phyloP scores from a whole-genome alignment of 805 yeast species.

The Zygoascus tannicola region DNA sequence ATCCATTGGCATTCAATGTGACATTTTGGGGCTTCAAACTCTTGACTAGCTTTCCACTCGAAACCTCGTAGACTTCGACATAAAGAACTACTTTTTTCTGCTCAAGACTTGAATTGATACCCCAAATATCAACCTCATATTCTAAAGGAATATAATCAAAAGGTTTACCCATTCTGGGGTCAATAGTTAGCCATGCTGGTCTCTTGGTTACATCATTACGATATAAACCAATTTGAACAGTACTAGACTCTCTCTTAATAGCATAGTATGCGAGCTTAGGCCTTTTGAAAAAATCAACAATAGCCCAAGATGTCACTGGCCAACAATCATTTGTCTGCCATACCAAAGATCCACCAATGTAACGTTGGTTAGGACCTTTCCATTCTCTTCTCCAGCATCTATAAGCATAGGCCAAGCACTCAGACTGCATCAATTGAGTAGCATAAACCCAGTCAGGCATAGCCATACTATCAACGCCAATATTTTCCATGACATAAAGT shows the following conservation, averaged over 20 bases:
- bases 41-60: slow-evolving; percentile 27
- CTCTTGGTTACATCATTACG: slow-evolving; percentile 18
- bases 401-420: slow-evolving; percentile 40
- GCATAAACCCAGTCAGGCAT: slow-evolving; percentile 39
- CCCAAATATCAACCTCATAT: slow-evolving; percentile 35
- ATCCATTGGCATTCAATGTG: slow-evolving; percentile 22
- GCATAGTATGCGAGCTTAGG: slow-evolving; percentile 43
- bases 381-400: slow-evolving; percentile 41
- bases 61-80: slow-evolving; percentile 28
- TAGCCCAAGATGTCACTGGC: slow-evolving; percentile 46
- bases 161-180: slow-evolving; percentile 18
- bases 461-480: slow-evolving; percentile 30
- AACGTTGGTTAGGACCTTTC: slow-evolving; percentile 31
- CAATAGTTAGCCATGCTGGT: slow-evolving; percentile 9
- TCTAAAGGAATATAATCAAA: slow-evolving; percentile 22
- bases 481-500: slow-evolving; percentile 38
- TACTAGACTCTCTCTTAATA: slow-evolving; percentile 35
- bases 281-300: slow-evolving; percentile 34
- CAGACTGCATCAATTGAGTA: slow-evolving; percentile 46
- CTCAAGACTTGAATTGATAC: slow-evolving; percentile 27
- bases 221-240: slow-evolving; percentile 30
- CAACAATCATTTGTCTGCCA: slow-evolving; percentile 50
- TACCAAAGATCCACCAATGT: slow-evolving; percentile 39
- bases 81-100: slow-evolving; percentile 21
- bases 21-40: slow-evolving; percentile 3